These are phyloP conservation scores for Solanum tarapatanum DNA, from an alignment of 257 asterid genomes.

Conservation along the genomic window DNA sequence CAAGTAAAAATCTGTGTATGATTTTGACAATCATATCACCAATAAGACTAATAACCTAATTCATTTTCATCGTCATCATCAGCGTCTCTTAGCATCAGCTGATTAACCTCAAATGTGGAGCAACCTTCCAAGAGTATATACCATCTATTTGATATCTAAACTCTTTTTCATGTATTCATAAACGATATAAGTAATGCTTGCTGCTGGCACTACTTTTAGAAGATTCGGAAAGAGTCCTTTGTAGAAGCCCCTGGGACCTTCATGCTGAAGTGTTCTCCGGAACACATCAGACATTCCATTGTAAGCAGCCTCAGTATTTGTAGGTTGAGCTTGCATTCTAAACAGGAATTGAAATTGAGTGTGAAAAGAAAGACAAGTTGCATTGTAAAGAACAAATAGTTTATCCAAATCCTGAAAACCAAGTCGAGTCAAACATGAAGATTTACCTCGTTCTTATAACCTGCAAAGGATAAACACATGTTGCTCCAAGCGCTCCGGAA, in stretches of 20 bases:
- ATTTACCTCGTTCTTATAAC: slow-evolving; percentile 89
- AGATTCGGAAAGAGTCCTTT: slow-evolving; percentile 94
- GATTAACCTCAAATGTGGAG: not conserved
- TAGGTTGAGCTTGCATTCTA: slow-evolving; percentile 94
- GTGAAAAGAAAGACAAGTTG: not conserved
- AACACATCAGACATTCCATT: slow-evolving; percentile 67
- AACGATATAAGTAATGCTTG: slow-evolving; percentile 87
- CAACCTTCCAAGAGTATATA: not conserved
- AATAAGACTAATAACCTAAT: slow-evolving; percentile 18
- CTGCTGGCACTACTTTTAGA: slow-evolving; percentile 89
- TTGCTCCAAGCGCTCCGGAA: slow-evolving; percentile 94
- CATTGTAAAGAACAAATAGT: not conserved
- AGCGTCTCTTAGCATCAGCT: slow-evolving; percentile 1
- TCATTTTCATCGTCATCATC: slow-evolving; percentile 27
- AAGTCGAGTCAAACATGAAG: not conserved
- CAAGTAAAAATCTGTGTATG: slow-evolving; percentile 12
- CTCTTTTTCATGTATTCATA: slow-evolving; percentile 94
- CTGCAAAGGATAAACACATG: slow-evolving; percentile 93
- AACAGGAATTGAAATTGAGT: not conserved
- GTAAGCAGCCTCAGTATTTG: slow-evolving; percentile 20
- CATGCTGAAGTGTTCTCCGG: slow-evolving; percentile 46
- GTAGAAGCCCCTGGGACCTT: slow-evolving; percentile 83
- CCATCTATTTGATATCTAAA: slow-evolving; percentile 48
- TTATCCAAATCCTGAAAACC: not conserved
- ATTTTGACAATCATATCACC: slow-evolving; percentile 26